A percentile compares a stretch with the other conserved stretches of the same genome.
These are phyloP conservation scores for Leccinum aurantiacum DNA, from an alignment of 768 basidiomycete species.

Conservation along the genomic window DNA sequence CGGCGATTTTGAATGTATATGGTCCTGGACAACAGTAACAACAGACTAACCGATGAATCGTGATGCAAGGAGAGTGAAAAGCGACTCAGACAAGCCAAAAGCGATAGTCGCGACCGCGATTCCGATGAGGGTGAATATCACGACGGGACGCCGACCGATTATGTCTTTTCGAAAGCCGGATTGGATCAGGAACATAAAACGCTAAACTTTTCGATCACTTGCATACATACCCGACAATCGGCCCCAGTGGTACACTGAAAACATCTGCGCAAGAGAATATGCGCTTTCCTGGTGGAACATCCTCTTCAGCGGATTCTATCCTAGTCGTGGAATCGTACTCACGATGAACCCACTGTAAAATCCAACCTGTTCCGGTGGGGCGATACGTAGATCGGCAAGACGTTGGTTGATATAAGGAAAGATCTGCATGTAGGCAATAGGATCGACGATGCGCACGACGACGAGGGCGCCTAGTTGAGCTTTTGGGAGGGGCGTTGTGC, in stretches of 20 bases:
- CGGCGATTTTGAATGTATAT: neutral
- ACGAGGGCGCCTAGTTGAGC: conserved; percentile 3
- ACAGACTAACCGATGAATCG: conserved; percentile 6
- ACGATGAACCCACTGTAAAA: conserved; percentile 11
- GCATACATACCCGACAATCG: conserved; percentile 8
- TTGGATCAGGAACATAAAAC: neutral
- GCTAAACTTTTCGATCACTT: neutral
- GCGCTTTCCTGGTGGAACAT: conserved; percentile 1
- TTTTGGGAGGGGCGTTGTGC: neutral
- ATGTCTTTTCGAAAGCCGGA: neutral
- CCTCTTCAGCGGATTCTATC: neutral
- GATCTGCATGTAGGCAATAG: conserved; percentile 5
- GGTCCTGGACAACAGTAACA: neutral
- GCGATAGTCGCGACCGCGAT: conserved; percentile 4
- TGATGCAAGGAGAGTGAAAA: conserved; percentile 5
- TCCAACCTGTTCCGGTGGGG: conserved; percentile 6
- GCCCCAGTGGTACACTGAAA: conserved; percentile 13
- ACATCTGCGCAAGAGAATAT: conserved; percentile 1
- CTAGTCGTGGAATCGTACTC: neutral
- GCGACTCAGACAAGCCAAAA: conserved; percentile 15
- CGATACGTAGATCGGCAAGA: conserved; percentile 3
- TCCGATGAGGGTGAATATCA: conserved; percentile 3
- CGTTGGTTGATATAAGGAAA: conserved; percentile 13
- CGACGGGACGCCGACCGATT: conserved; percentile 6
- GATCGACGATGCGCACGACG: neutral